These are phyloP conservation scores for Fusarium udum DNA, from an alignment of 2,329 filamentous ascomycete genomes.

Conservation along the genomic window DNA sequence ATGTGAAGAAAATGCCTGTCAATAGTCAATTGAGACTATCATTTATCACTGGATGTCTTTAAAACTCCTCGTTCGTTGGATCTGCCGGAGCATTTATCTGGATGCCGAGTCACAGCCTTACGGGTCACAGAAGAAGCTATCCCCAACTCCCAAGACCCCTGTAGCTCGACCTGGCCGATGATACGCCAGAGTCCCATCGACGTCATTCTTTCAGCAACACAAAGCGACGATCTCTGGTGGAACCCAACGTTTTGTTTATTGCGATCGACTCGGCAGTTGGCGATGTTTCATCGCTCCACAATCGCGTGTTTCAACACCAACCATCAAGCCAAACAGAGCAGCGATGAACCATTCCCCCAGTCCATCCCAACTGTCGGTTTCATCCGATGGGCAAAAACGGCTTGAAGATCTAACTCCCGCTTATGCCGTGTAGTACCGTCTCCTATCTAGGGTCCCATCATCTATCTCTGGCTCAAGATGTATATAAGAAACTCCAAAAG, in stretches of 20 bases:
- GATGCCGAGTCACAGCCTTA: neutral
- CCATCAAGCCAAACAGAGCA: neutral
- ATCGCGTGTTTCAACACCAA: neutral
- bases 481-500: slow-evolving; percentile 5
- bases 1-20: neutral
- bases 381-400: neutral
- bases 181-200: slow-evolving; percentile 1
- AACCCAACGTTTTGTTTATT: neutral
- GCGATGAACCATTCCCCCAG: neutral
- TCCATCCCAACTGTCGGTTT: neutral
- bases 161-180: neutral
- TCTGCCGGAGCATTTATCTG: neutral
- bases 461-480: neutral
- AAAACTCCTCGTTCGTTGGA: rapidly evolving
- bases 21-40: neutral
- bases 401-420: slow-evolving; percentile 17
- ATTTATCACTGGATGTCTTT: rapidly evolving
- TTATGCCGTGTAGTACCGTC: neutral
- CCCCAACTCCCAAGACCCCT: neutral
- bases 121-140: neutral
- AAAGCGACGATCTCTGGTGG: slow-evolving; percentile 1
- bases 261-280: slow-evolving; percentile 17
- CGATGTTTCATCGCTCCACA: slow-evolving; percentile 1
- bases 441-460: neutral
- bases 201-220: neutral